Evolutionary conservation across 148 eudicot genomes (phyloP).

Genomic region (Cornus florida): DNA sequence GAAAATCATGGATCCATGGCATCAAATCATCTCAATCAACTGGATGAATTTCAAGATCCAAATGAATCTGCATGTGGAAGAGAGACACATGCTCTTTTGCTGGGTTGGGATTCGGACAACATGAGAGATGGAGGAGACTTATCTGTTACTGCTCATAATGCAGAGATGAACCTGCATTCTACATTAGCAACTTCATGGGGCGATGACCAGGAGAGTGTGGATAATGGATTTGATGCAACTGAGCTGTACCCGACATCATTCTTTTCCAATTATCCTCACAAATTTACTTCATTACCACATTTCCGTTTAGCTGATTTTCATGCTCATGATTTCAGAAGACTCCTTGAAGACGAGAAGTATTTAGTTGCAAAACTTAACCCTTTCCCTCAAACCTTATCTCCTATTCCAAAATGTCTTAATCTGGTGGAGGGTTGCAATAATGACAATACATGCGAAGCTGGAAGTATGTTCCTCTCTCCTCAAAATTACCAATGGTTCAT

Average conservation of each 20-base stretch:
- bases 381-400: conserved; percentile 30
- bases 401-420: conserved; percentile 18
- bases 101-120: conserved; percentile 38
- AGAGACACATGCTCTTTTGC: conserved; percentile 30
- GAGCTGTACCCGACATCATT: conserved; percentile 12
- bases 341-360: conserved; percentile 21
- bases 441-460: conserved; percentile 11
- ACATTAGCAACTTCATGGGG: conserved; percentile 19
- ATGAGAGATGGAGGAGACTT: conserved; percentile 19
- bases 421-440: conserved; percentile 19
- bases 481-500: conserved; percentile 19
- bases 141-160: not conserved
- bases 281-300: conserved; percentile 12
- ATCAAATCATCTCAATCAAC: conserved; percentile 18
- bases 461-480: conserved; percentile 17
- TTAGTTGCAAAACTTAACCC: conserved; percentile 15
- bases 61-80: conserved; percentile 24
- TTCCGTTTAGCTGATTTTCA: conserved; percentile 13
- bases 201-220: conserved; percentile 14
- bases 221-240: conserved; percentile 5
- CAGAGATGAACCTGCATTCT: conserved; percentile 13
- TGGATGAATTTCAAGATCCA: conserved; percentile 19
- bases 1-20: conserved; percentile 25
- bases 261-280: conserved; percentile 8
- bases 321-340: conserved; percentile 18